phyloP scores from a whole-genome alignment of 2,329 filamentous ascomycete genomes.

The Hirsutella thompsonii region DNA sequence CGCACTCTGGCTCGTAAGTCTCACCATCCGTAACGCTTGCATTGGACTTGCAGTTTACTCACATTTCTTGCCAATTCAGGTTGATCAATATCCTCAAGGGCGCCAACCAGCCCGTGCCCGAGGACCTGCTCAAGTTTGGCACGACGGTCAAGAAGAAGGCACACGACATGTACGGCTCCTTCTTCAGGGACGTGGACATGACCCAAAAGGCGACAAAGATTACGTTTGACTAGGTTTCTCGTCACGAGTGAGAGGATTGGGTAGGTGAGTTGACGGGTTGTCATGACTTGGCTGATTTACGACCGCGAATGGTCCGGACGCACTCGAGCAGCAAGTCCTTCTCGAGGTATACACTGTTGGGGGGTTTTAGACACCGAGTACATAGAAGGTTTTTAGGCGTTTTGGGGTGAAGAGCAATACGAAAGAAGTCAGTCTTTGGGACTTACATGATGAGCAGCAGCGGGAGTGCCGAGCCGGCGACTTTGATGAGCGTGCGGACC shows the following conservation, averaged over 20 bases:
- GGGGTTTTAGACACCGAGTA: conserved; percentile 10
- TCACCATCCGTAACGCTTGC: background rate
- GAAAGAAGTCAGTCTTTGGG: background rate
- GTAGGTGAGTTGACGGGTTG: background rate
- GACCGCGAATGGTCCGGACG: conserved; percentile 28
- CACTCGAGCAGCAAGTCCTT: conserved; percentile 38
- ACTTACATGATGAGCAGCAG: conserved; percentile 50
- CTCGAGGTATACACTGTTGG: conserved; percentile 37
- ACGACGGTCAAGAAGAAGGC: conserved; percentile 99
- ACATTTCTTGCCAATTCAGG: conserved; percentile 29
- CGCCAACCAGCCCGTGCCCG: conserved; percentile 84
- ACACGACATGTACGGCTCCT: conserved; percentile 88
- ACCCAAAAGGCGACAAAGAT: conserved; percentile 84
- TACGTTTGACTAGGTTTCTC: conserved; percentile 54
- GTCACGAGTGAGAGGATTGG: conserved; percentile 1
- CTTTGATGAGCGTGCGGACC: conserved; percentile 27
- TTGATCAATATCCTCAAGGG: conserved; percentile 90
- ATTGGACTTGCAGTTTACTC: background rate
- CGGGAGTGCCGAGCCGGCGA: conserved; percentile 34
- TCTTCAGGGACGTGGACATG: conserved; percentile 82
- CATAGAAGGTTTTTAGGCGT: conserved; percentile 7
- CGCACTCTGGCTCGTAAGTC: conserved; percentile 74
- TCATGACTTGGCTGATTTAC: conserved; percentile 17
- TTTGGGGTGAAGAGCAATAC: background rate
- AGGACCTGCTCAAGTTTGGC: conserved; percentile 86